Conservation (phyloP, 1,139 yeast species). For the Candida labiduridarum region DNA sequence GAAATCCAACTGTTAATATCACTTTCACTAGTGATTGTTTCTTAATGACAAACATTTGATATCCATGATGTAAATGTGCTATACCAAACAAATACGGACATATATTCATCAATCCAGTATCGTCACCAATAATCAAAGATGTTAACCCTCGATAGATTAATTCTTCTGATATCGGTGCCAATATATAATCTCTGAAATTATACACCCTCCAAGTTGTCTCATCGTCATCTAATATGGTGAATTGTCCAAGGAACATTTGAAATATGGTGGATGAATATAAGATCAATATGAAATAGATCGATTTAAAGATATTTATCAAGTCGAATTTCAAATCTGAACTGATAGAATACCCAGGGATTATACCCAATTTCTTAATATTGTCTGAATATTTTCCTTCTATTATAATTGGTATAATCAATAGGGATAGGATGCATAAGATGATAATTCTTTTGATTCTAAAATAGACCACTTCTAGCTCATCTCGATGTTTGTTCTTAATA, state of each 20-base stretch:
- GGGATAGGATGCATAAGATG: constrained; percentile 32
- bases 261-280: constrained; percentile 64
- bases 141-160: constrained; percentile 71
- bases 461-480: constrained; percentile 45
- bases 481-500: constrained; percentile 33
- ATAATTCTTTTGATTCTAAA: constrained; percentile 42
- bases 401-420: constrained; percentile 28
- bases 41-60: constrained; percentile 45
- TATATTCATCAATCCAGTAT: constrained; percentile 31
- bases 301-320: constrained; percentile 23
- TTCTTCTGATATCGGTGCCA: constrained; percentile 92
- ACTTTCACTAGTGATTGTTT: constrained; percentile 30
- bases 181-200: constrained; percentile 57
- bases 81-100: constrained; percentile 81
- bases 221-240: background rate
- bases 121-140: constrained; percentile 21
- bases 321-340: constrained; percentile 24
- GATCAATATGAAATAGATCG: constrained; percentile 35
- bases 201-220: background rate
- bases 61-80: constrained; percentile 91
- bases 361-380: constrained; percentile 23
- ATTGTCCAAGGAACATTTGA: constrained; percentile 31
- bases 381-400: constrained; percentile 17
- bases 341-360: constrained; percentile 31
- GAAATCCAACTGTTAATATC: constrained; percentile 51